phyloP scores from a whole-genome alignment of 352 stramenopile species.

The Pythium aquatile region DNA sequence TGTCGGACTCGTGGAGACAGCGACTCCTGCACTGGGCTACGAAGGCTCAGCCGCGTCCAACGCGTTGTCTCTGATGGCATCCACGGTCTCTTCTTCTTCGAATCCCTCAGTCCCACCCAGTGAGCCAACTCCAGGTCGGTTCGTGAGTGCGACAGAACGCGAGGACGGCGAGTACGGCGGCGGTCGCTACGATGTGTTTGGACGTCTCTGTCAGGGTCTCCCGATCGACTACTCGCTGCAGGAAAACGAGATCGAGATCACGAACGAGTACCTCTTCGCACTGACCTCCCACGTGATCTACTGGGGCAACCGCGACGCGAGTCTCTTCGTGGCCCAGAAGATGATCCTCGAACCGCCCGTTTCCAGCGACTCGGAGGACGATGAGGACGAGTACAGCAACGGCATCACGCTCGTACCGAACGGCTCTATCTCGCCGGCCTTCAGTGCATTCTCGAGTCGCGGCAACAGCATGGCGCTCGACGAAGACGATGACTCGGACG shows the following conservation, averaged over 20 bases:
- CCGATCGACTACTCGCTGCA: constrained; percentile 90
- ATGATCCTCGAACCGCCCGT: constrained; percentile 66
- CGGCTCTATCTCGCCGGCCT: constrained; percentile 30
- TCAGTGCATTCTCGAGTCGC: constrained; percentile 19
- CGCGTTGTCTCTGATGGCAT: neutral
- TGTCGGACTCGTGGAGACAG: constrained; percentile 66
- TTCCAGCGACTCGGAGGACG: constrained; percentile 25
- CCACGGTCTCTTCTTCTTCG: neutral
- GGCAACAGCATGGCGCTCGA: constrained; percentile 6
- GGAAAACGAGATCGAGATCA: constrained; percentile 93
- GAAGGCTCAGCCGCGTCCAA: neutral
- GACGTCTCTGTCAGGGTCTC: constrained; percentile 58
- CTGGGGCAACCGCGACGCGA: constrained; percentile 90
- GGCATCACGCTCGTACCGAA: constrained; percentile 3
- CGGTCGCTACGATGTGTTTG: constrained; percentile 54
- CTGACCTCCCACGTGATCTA: constrained; percentile 92
- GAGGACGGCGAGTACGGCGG: constrained; percentile 25
- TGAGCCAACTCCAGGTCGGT: neutral
- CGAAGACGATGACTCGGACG: constrained; percentile 1
- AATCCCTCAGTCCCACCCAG: neutral
- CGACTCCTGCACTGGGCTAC: constrained; percentile 1
- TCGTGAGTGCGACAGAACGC: constrained; percentile 15
- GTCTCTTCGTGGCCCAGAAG: constrained; percentile 90
- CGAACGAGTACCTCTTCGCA: constrained; percentile 93
- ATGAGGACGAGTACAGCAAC: constrained; percentile 20